Evolutionary conservation across 805 yeast species (phyloP).

Genomic region (Candida vaughaniae): DNA sequence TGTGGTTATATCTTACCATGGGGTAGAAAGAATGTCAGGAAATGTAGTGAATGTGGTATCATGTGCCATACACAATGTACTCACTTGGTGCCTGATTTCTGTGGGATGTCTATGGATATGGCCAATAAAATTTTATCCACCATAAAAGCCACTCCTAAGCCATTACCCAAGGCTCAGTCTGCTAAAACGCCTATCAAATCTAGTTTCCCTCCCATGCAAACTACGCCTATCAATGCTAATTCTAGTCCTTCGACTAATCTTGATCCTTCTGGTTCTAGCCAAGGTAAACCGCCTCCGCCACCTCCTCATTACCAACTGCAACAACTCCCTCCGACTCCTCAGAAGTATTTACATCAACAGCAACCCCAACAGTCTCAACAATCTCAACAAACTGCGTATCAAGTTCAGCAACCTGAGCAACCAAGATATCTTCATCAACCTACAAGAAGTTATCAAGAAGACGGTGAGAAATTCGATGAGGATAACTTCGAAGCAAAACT

Average conservation of each 20-base stretch:
- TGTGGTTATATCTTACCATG: constrained; percentile 96
- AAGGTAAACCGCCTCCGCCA: constrained; percentile 1
- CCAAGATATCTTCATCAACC: neutral
- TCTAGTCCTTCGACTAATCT: constrained; percentile 7
- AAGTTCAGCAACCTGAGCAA: neutral
- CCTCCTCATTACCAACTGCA: constrained; percentile 3
- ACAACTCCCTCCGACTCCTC: constrained; percentile 1
- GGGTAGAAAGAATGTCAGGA: constrained; percentile 89
- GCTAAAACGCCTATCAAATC: constrained; percentile 4
- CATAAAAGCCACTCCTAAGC: constrained; percentile 63
- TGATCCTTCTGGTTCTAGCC: constrained; percentile 1
- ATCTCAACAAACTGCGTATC: neutral
- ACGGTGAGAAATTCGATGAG: constrained; percentile 12
- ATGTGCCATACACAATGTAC: constrained; percentile 94
- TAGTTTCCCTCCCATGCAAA: constrained; percentile 14
- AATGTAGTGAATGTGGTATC: constrained; percentile 90
- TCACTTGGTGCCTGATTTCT: constrained; percentile 94
- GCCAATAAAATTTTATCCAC: constrained; percentile 87
- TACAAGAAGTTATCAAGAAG: neutral
- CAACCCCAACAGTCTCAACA: neutral
- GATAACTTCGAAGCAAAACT: constrained; percentile 20
- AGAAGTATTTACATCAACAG: neutral
- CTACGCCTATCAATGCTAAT: constrained; percentile 10
- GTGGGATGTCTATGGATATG: constrained; percentile 98
- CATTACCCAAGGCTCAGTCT: constrained; percentile 13